Base-by-base conservation (phyloP, 441 rosid genomes). In the Syzygium syzygioides region DNA sequence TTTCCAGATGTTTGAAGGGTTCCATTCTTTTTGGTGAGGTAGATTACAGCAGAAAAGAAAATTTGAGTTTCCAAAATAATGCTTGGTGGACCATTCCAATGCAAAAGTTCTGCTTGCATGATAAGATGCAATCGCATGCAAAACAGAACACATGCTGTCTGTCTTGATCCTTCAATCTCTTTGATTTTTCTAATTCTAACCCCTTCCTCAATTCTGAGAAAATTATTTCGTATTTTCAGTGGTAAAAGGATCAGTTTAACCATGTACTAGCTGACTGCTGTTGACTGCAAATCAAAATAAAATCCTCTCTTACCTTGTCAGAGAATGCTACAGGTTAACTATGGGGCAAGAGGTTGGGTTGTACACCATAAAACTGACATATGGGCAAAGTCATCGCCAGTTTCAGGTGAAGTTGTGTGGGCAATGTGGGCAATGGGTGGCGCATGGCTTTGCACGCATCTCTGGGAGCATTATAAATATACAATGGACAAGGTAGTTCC, bases 401-500 rank as follows among this genome's bases (percentile, higher is more conserved):
- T 93, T 91, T 83, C 76, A 62, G 98, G 98, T 76, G 93, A 93
- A 84, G 96, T 94, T 45, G 94, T 92, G 48, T 95, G 96, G 95
- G 95, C 96, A 14, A 88, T 95, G 30, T 95, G 98, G 98, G 96
- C 96, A 30, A 95, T 95, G 98, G 98, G 98, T 41, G 98, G 98
- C 86, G 94, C 98, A 85, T 95, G 98, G 96, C 93, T 94, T 57
- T 95, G 96, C 89, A 94, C 96, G 50, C 96, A 95, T 93, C 91
- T 93, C 9, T 95, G 98, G 98, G 96, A 95, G 88, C 95, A 95
- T 86, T 95, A 92, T 87, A 90, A 93, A 53, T 95, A 95, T 91
- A 94, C 98, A 56, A 66, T 94, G 94, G 96, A 95, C 91, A 93
- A 93, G 91, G 96, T 95, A 90, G n/a, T 76, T 76, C 83, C 83